Evolutionary conservation across 2,329 filamentous ascomycete species (phyloP), one percentile per base, ranked within the genome.

Genomic region (Penicillium hordei): DNA sequence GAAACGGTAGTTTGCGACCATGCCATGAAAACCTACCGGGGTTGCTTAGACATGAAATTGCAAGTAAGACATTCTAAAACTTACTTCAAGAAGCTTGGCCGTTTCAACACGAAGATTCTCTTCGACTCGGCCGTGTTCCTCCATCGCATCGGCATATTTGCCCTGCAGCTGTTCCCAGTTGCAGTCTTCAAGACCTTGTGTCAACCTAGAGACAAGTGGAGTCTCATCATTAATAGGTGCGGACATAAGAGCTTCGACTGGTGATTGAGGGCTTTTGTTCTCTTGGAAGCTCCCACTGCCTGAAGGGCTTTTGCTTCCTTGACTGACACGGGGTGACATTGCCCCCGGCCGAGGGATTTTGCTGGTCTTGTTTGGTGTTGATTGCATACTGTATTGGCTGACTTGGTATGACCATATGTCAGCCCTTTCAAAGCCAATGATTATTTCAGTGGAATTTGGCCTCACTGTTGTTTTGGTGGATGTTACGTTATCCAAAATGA

Each of bases 131-230:
- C 86, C 82, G 34, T 88, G 83, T 40, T 86, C 80, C 15, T 79
- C 75, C 66, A 96, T 83, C 19, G 85, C 86, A 52, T 83, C 77
- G 58, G 87, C 81, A 65, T 92, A 96, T 42, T 85, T 84, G 1
- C 78, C 70, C 72, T 92, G 82, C 33, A 96, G 87, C n/a, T 88
- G 83, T 3, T 87, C 79, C 92, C 92, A 96, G 74, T 93, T 85
- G 68, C 90, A 91, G 68, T 76, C 53, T 45, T 78, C 75, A 59
- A 90, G 76, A 52, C 77, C 75, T 19, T 81, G 81, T 0, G 82
- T 81, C 1, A 83, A 65, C 59, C 55, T 75, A 50, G 58, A 62
- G 49, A 65, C 68, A 55, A 65, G 49, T 31, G 59, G 53, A 10
- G 55, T 52, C 33, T 64, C 59, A 25, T 43, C 49, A 17, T 61